phyloP scores from a whole-genome alignment of 2,329 filamentous ascomycete species.

The Helicocarpus griseus region DNA sequence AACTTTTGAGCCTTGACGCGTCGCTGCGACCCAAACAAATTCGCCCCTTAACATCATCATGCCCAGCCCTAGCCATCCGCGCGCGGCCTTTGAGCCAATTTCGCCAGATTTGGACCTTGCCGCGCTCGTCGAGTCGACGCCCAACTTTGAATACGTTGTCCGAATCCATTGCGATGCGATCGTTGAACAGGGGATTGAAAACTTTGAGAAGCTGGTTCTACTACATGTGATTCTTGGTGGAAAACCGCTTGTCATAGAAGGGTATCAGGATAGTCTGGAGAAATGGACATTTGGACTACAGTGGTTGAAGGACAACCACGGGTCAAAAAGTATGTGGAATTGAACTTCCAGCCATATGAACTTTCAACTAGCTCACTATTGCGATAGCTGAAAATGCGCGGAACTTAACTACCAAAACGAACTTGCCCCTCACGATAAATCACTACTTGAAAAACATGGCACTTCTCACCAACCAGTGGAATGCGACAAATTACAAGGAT shows the following conservation, averaged over 20 bases:
- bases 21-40: not conserved
- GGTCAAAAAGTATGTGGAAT: slow-evolving; percentile 59
- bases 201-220: slow-evolving; percentile 76
- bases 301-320: slow-evolving; percentile 72
- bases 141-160: slow-evolving; percentile 80
- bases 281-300: slow-evolving; percentile 65
- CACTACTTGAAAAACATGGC: slow-evolving; percentile 88
- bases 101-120: slow-evolving; percentile 73
- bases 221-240: slow-evolving; percentile 77
- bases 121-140: slow-evolving; percentile 62
- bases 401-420: slow-evolving; percentile 61
- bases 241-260: slow-evolving; percentile 82
- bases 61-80: slow-evolving; percentile 62
- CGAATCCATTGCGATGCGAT: slow-evolving; percentile 73
- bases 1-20: not conserved
- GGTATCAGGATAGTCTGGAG: slow-evolving; percentile 69
- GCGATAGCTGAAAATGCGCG: slow-evolving; percentile 67
- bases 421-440: slow-evolving; percentile 75
- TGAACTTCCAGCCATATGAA: slow-evolving; percentile 13
- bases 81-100: slow-evolving; percentile 86
- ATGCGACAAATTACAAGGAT: slow-evolving; percentile 63
- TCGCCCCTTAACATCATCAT: slow-evolving; percentile 41
- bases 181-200: slow-evolving; percentile 61
- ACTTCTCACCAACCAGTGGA: slow-evolving; percentile 75
- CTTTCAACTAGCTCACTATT: slow-evolving; percentile 3